A percentile compares a stretch with the other conserved stretches of the same genome.
Conservation (phyloP, 139 green algal genomes). For the Chlamydomonas sp. region DNA sequence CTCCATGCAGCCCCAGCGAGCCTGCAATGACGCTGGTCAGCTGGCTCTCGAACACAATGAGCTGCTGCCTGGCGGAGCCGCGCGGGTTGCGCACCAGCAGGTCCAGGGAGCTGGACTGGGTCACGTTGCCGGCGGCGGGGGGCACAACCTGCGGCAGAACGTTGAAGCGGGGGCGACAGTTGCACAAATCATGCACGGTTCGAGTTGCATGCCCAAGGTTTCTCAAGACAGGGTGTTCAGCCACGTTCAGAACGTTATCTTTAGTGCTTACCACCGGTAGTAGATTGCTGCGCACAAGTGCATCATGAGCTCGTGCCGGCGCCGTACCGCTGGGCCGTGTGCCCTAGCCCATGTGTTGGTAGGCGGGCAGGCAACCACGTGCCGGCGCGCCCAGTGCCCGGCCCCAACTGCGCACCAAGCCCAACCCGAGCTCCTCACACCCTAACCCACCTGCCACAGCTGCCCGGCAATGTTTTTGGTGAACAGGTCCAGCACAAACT, state of each 20-base stretch:
- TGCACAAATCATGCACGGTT: too few species aligned
- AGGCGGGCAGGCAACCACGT: too few species aligned
- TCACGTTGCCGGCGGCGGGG: constrained; percentile 26
- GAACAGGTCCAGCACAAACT: constrained; percentile 14
- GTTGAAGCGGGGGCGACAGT: background rate
- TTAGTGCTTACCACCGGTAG: too few species aligned
- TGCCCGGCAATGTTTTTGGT: background rate
- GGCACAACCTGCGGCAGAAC: background rate
- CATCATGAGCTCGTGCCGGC: too few species aligned
- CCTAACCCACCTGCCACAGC: constrained; percentile 4
- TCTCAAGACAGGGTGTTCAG: too few species aligned
- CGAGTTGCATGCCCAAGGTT: too few species aligned
- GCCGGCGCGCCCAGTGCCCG: too few species aligned
- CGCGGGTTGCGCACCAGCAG: constrained; percentile 8
- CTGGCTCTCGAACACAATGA: background rate
- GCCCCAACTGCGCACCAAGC: too few species aligned
- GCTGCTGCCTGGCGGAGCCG: background rate
- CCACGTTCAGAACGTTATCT: too few species aligned
- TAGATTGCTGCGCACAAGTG: too few species aligned
- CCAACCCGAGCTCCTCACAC: background rate
- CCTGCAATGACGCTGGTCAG: background rate
- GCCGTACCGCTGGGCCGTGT: too few species aligned
- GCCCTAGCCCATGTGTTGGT: too few species aligned
- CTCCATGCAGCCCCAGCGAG: background rate
- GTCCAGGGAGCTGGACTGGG: background rate